Evolutionary conservation across 1,284 basidiomycete genomes (phyloP), one percentile per base, ranked within the genome.

Genomic region (Irpex lacteus): DNA sequence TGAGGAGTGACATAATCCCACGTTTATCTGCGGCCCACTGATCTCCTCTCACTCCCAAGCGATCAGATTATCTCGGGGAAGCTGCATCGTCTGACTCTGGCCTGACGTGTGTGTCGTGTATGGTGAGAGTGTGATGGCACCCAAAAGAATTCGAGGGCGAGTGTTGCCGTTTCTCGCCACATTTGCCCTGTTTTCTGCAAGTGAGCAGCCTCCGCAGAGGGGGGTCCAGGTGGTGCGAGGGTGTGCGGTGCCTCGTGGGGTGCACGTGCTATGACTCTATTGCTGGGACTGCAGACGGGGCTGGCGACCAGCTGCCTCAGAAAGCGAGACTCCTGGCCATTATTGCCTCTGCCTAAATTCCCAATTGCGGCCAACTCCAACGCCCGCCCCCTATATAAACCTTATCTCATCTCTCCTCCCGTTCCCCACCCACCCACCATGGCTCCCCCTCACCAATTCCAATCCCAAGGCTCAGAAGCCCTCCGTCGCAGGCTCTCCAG

Each of bases 401-500:
- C 63, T 60, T 60, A 62, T 64, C 65, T 49, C 49, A 53, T 6
- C 38, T 37, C 44, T n/a, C 50, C 44, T 50, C 26, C 5, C 57
- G 32, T 52, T 52, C 34, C 57, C 64, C 53, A 19, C 61, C 68
- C 65, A 66, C 63, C 71, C 70, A 73, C 65, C 78, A 85, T 84
- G 82, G 73, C 83, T 63, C 74, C 78, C 55, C 69, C 67, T 6
- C 75, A 77, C 50, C 67, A 72, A 32, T 92, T 92, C 72, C 72
- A 84, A 70, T 91, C 89, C 50, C 83, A 87, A 66, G 73, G 85
- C 18, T 89, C 89, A 50, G 80, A 80, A 60, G 85, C 82, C 62
- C 80, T 85, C 65, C 81, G 87, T 64, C 85, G 88, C 76, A 85
- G 91, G 69, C 87, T 90, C 52, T 90, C 88, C 70, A 84, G 77